Evolutionary conservation across 805 yeast genomes (phyloP).

Genomic region (Lipomyces sp.): DNA sequence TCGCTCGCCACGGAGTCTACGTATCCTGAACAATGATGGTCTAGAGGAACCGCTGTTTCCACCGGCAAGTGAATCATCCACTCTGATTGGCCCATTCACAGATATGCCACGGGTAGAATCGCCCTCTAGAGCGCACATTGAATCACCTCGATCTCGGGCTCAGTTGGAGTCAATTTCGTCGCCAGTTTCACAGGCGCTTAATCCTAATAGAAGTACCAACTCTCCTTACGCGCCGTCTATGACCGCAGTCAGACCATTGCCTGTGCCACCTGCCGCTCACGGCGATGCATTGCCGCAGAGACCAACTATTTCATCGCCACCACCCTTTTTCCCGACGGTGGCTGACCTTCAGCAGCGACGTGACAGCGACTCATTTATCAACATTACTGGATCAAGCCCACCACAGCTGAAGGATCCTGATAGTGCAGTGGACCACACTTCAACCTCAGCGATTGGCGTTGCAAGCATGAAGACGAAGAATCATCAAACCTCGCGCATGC

Average conservation of each 20-base stretch:
- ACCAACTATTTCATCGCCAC: conserved; percentile 7
- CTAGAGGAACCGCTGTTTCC: conserved; percentile 12
- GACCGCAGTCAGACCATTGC: conserved; percentile 7
- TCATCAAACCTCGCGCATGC: not conserved
- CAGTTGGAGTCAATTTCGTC: conserved; percentile 7
- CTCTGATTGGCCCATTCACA: conserved; percentile 1
- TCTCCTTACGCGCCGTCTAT: conserved; percentile 3
- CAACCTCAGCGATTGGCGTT: not conserved
- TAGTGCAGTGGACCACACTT: not conserved
- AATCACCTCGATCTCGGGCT: conserved; percentile 13
- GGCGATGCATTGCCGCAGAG: not conserved
- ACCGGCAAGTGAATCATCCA: not conserved
- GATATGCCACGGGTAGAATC: conserved; percentile 3
- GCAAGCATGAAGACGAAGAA: not conserved
- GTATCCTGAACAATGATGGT: not conserved
- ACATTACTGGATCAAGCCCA: conserved; percentile 4
- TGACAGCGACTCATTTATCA: conserved; percentile 19
- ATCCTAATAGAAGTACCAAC: not conserved
- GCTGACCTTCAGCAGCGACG: conserved; percentile 24
- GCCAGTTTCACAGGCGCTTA: not conserved
- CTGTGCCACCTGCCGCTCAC: conserved; percentile 12
- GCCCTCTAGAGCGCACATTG: conserved; percentile 20
- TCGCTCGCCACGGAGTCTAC: conserved; percentile 14
- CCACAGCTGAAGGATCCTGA: not conserved
- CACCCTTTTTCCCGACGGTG: conserved; percentile 25